Evolutionary conservation across 2,329 filamentous ascomycete species (phyloP), one percentile per base, ranked within the genome.

Genomic region (Penicillium psychrosexuale): DNA sequence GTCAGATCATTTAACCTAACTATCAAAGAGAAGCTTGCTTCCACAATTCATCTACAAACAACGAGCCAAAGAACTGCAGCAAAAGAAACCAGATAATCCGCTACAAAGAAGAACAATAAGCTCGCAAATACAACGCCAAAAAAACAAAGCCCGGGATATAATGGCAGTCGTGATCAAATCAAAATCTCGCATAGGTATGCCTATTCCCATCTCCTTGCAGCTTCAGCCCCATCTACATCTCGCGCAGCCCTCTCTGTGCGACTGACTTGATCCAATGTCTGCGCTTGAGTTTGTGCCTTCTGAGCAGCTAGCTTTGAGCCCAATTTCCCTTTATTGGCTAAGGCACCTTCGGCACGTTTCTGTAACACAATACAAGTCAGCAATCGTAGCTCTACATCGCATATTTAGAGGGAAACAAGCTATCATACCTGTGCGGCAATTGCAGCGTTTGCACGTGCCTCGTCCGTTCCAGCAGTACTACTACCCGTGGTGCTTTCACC

Each of bases 371-470:
- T 19, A 30, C 15, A 5, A 33, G 45, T 34, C 15, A 47, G 17
- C 13, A 28, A 24, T 19, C 19, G 1, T 7, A 17, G 15, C 30
- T 13, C 27, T 19, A 3, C 36, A 13, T 12, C 34, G 8, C 12
- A 50, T 27, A 15, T 19, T 11, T 33, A 3, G 7, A 3, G 8
- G 19, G n/a, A 34, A 15, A 19, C 3, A 3, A 13, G 28, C 0
- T n/a, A 11, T 77, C 84, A 69, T 72, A 95, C 91, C 86, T 95
- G 89, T 57, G 92, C 92, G 49, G 91, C 92, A 61, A 84, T 83
- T 0, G 90, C 91, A 4, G 92, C 92, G 57, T 85, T 89, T 52
- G 79, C 80, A 55, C 87, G 81, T 33, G 90, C 87, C 69, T 92
- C 86, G 19, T 65, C 63, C 28, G 40, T n/a, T 22, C 55, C 44